A percentile compares a stretch with the other conserved stretches of the same genome.
phyloP scores from a whole-genome alignment of 768 basidiomycete species.

The Boletus sensibilis region DNA sequence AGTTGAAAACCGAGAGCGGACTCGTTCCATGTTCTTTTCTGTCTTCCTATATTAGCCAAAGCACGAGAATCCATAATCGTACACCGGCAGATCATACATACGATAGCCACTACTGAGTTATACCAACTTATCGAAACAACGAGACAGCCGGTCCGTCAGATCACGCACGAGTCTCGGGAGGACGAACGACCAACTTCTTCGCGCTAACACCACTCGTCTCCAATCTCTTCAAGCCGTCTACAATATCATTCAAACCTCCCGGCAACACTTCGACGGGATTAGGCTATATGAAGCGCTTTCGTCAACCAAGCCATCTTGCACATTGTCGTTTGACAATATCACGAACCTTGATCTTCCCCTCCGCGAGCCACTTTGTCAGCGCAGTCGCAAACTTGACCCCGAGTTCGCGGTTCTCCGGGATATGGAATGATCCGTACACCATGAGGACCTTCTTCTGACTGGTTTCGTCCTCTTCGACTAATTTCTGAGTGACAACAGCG shows the following conservation, averaged over 20 bases:
- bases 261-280: conserved; percentile 39
- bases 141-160: not conserved
- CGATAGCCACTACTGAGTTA: not conserved
- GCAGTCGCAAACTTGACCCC: conserved; percentile 14
- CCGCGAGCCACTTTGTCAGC: conserved; percentile 17
- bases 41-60: not conserved
- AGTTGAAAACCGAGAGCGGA: too few relatives aligned
- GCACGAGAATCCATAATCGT: not conserved
- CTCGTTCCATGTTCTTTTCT: not conserved
- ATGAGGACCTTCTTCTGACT: conserved; percentile 2
- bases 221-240: conserved; percentile 32
- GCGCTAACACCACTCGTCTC: conserved; percentile 34
- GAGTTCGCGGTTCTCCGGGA: conserved; percentile 7
- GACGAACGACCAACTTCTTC: conserved; percentile 38
- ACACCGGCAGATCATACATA: not conserved
- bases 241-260: conserved; percentile 36
- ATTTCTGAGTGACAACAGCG: conserved; percentile 2
- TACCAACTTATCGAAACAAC: not conserved
- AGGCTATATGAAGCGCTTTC: conserved; percentile 23
- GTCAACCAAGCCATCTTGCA: not conserved
- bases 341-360: conserved; percentile 21
- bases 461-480: not conserved
- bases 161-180: conserved; percentile 10
- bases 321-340: not conserved
- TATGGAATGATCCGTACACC: conserved; percentile 7